A percentile compares a stretch with the other conserved stretches of the same genome.
Conservation (phyloP, 2,329 filamentous ascomycete species). For the Penicillium sp. region DNA sequence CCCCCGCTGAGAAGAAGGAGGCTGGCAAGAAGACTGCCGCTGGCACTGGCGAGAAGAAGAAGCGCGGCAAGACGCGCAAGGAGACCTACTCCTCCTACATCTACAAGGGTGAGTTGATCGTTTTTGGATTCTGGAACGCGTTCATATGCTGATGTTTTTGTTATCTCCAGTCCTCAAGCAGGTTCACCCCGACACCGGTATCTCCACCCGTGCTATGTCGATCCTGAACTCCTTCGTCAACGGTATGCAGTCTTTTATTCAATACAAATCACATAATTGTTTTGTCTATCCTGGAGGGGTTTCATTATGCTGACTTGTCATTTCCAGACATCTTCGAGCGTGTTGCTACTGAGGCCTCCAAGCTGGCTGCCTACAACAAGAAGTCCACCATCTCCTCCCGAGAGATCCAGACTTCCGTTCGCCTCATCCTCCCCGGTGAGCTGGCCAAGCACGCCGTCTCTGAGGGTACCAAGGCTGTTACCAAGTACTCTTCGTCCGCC, state of each 20-base stretch:
- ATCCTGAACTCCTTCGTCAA: slow-evolving; percentile 99
- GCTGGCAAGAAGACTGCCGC: slow-evolving; percentile 97
- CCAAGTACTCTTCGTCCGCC: slow-evolving; percentile 99
- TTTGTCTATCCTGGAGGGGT: background rate
- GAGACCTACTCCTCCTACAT: slow-evolving; percentile 99
- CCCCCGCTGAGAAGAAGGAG: slow-evolving; percentile 97
- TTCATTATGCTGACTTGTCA: slow-evolving; percentile 1
- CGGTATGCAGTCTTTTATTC: slow-evolving; percentile 56
- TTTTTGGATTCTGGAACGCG: background rate
- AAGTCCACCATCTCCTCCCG: slow-evolving; percentile 99
- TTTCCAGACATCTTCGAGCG: slow-evolving; percentile 95
- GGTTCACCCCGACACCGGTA: slow-evolving; percentile 99
- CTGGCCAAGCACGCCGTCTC: slow-evolving; percentile 99
- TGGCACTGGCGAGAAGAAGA: slow-evolving; percentile 97
- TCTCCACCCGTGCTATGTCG: slow-evolving; percentile 99
- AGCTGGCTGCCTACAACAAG: slow-evolving; percentile 99
- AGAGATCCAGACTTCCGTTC: slow-evolving; percentile 98
- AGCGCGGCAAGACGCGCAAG: slow-evolving; percentile 99
- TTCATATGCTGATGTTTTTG: slow-evolving; percentile 12
- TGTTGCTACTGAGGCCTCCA: slow-evolving; percentile 96
- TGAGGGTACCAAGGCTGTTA: slow-evolving; percentile 99
- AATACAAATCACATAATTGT: background rate
- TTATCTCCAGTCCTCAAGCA: slow-evolving; percentile 84
- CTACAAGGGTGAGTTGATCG: slow-evolving; percentile 81
- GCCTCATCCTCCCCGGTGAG: slow-evolving; percentile 96